phyloP scores from a whole-genome alignment of 2,329 filamentous ascomycete species.

The Ascocoryne sarcoides region DNA sequence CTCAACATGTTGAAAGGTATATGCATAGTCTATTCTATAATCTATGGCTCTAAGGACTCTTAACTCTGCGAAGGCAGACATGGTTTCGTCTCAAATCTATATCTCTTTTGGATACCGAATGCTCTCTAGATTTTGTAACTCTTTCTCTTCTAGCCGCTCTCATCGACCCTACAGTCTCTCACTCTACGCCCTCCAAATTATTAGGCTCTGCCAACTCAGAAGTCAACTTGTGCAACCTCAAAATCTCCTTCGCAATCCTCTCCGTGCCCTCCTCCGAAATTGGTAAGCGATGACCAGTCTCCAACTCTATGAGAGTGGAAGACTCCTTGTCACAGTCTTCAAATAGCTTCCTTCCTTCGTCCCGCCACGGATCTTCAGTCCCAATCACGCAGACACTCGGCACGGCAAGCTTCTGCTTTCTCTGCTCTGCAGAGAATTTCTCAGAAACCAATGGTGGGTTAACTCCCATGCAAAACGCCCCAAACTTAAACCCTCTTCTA shows the following conservation, averaged over 20 bases:
- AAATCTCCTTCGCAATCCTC: slow-evolving; percentile 17
- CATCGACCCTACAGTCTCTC: too few relatives aligned
- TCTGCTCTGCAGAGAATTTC: not conserved
- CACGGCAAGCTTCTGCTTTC: slow-evolving; percentile 7
- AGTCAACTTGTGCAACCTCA: slow-evolving; percentile 5
- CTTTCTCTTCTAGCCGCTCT: too few relatives aligned
- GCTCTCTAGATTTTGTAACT: too few relatives aligned
- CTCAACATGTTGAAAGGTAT: too few relatives aligned
- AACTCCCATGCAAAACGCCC: slow-evolving; percentile 6
- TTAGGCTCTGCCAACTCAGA: not conserved
- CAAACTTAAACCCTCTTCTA: slow-evolving; percentile 12
- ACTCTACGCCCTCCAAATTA: too few relatives aligned
- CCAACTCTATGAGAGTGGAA: slow-evolving; percentile 16
- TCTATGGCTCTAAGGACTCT: too few relatives aligned
- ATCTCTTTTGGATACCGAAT: too few relatives aligned
- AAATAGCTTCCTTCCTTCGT: slow-evolving; percentile 11
- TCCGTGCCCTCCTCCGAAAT: slow-evolving; percentile 13
- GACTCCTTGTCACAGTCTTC: slow-evolving; percentile 11
- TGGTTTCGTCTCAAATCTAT: too few relatives aligned
- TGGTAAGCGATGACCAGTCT: slow-evolving; percentile 19
- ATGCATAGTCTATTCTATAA: too few relatives aligned
- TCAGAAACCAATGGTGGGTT: slow-evolving; percentile 3
- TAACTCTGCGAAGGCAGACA: too few relatives aligned
- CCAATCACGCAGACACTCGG: slow-evolving; percentile 21
- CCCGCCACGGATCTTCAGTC: slow-evolving; percentile 16